Base-by-base conservation (phyloP, 768 basidiomycete genomes). In the Naganishia vishniacii region DNA sequence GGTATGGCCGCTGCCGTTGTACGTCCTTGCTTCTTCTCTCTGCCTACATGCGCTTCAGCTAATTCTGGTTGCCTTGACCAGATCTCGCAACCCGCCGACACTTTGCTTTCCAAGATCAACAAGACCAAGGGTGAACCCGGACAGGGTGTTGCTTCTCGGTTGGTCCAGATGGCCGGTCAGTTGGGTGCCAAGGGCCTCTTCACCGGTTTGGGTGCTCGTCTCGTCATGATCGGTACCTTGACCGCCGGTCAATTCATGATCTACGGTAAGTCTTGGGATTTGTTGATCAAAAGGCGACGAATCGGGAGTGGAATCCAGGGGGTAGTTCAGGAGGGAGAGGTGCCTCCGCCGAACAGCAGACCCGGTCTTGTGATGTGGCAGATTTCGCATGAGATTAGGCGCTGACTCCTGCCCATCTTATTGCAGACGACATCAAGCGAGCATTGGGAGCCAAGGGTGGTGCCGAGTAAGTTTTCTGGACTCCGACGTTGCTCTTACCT, bases 11-110 rank as follows among this genome's bases (percentile, higher is more conserved):
- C 91, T 77, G 93, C 93, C 65, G 73, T 77, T 67, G 65, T 69
- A 26, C 37, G 68, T 69, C 5, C 6, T 40, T 15, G 11, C 13
- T 40, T 7, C 1, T 44, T n/a, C n/a, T 53, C 16, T 4, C 16
- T 28, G 29, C 23, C 28, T 42, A 9, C 11, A 3, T n/a, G 18
- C 20, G n/a, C 7, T 15, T 8, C 40, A 8, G 48, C 4, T 16
- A 70, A 81, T 91, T 78, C 18, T 16, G 18, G 15, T 25, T 6
- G 28, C 2, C 26, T 18, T 18, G 13, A n/a, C n/a, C 56, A 63
- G 64, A 93, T 97, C 77, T 97, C 93, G 18, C 92, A 97, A 78
- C 92, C 92, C 51, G 92, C 92, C 70, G 92, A 97, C 78, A 87
- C 92, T 41, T 79, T 97, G 68, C 88, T 95, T 70, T 94, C 91